phyloP scores from a whole-genome alignment of 345 rosid genomes.

The Citrus medica region DNA sequence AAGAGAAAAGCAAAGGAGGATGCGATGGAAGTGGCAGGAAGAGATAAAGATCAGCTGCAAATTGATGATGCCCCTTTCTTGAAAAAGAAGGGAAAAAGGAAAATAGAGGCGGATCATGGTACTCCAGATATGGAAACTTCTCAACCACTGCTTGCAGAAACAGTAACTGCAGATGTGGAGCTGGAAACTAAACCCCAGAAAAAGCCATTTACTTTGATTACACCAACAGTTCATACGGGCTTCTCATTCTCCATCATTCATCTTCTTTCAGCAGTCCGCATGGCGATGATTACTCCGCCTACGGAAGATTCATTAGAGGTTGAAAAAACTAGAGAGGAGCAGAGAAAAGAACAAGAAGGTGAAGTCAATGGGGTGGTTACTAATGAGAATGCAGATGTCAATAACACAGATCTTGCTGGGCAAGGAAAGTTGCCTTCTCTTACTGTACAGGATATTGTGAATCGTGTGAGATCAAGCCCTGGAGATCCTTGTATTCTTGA shows the following conservation, averaged over 20 bases:
- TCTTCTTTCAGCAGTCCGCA: slow-evolving; percentile 93
- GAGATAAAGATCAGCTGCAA: slow-evolving; percentile 44
- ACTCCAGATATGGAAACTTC: slow-evolving; percentile 48
- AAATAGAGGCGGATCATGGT: slow-evolving; percentile 49
- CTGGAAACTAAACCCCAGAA: slow-evolving; percentile 69
- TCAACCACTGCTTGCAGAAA: slow-evolving; percentile 47
- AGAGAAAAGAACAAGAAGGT: slow-evolving; percentile 40
- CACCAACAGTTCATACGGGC: slow-evolving; percentile 90
- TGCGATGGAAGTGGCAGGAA: slow-evolving; percentile 37
- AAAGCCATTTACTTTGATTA: slow-evolving; percentile 80
- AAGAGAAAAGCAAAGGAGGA: slow-evolving; percentile 68
- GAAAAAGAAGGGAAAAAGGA: slow-evolving; percentile 74
- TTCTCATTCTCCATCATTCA: slow-evolving; percentile 94
- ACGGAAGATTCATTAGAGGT: slow-evolving; percentile 63
- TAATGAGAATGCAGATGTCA: slow-evolving; percentile 36
- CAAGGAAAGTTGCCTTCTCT: slow-evolving; percentile 55
- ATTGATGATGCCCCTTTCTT: slow-evolving; percentile 38
- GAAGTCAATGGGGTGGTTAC: slow-evolving; percentile 42
- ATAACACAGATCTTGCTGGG: slow-evolving; percentile 38
- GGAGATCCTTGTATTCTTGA: slow-evolving; percentile 93
- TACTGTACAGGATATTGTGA: slow-evolving; percentile 88
- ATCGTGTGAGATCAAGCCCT: slow-evolving; percentile 82
- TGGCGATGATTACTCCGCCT: slow-evolving; percentile 69
- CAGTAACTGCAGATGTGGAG: slow-evolving; percentile 51
- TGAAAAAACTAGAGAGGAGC: slow-evolving; percentile 48